phyloP scores from a whole-genome alignment of 2,329 filamentous ascomycete species.

The Beauveria bassiana region DNA sequence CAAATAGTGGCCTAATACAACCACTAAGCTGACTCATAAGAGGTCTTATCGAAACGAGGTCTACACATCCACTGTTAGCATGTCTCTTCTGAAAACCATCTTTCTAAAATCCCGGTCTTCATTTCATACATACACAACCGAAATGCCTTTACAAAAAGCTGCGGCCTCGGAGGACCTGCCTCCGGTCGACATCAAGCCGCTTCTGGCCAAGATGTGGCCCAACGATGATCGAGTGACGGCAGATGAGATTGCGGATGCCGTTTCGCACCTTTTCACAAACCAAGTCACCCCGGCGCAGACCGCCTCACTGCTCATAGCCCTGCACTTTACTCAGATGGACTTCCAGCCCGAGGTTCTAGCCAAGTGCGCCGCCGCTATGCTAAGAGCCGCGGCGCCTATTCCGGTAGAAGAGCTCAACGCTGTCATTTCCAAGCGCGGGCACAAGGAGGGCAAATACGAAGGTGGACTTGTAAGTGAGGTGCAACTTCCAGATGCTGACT shows the following conservation, averaged over 20 bases:
- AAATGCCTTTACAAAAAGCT: conserved; percentile 25
- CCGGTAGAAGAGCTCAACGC: conserved; percentile 54
- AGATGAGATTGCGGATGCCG: conserved; percentile 79
- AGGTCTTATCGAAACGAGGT: not conserved
- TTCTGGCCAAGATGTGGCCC: conserved; percentile 68
- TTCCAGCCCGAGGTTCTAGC: conserved; percentile 78
- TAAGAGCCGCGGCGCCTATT: conserved; percentile 65
- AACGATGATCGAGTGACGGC: conserved; percentile 52
- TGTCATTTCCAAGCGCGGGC: conserved; percentile 52
- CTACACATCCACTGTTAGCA: not conserved
- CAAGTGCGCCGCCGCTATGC: conserved; percentile 77
- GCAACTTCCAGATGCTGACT: too few relatives aligned
- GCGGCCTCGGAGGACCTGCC: conserved; percentile 23
- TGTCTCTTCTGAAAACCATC: not conserved
- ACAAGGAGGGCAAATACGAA: conserved; percentile 63
- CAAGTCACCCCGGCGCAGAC: conserved; percentile 82
- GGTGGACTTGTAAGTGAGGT: conserved; percentile 67
- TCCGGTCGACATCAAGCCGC: conserved; percentile 55
- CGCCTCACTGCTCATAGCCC: conserved; percentile 76
- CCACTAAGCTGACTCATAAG: not conserved
- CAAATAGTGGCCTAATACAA: not conserved
- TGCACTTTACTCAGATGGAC: conserved; percentile 87
- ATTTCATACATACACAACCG: not conserved
- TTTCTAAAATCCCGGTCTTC: too few relatives aligned
- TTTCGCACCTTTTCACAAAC: conserved; percentile 87